Evolutionary conservation across 352 stramenopile species (phyloP).

Genomic region (Pythium grandisporangium): DNA sequence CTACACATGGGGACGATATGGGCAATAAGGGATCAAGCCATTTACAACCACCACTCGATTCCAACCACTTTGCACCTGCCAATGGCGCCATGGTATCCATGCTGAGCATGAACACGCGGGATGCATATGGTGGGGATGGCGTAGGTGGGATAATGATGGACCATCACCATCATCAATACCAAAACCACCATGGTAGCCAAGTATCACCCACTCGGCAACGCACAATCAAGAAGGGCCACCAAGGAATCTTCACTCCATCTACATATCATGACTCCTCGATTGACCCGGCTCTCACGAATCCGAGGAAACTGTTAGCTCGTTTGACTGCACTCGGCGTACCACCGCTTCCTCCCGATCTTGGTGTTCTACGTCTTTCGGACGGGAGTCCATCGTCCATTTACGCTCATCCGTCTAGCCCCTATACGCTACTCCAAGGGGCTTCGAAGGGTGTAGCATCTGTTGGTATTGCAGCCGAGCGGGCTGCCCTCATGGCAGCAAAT

Average conservation of each 20-base stretch:
- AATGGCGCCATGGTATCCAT: slow-evolving; percentile 55
- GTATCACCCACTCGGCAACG: slow-evolving; percentile 53
- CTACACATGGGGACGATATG: no score
- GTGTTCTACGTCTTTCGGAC: slow-evolving; percentile 61
- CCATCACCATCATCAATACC: no score
- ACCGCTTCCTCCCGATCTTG: slow-evolving; percentile 87
- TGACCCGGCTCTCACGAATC: slow-evolving; percentile 70
- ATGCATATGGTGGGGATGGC: slow-evolving; percentile 68
- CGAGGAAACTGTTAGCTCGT: slow-evolving; percentile 83
- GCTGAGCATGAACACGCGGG: slow-evolving; percentile 71
- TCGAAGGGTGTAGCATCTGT: no score
- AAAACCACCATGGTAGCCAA: no score
- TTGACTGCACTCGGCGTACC: slow-evolving; percentile 90
- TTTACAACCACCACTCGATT: slow-evolving; percentile 33
- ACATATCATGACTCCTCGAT: slow-evolving; percentile 48
- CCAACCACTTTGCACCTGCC: slow-evolving; percentile 51
- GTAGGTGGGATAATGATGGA: slow-evolving; percentile 47
- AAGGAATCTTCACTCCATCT: neutral
- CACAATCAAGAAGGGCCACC: slow-evolving; percentile 47
- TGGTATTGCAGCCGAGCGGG: no score
- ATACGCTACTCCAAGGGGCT: slow-evolving; percentile 35
- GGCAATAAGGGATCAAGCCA: no score
- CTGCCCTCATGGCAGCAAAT: no score
- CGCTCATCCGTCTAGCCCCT: slow-evolving; percentile 54
- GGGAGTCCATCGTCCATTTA: slow-evolving; percentile 74